Evolutionary conservation across 306 rosid species (phyloP), one percentile per base, ranked within the genome.

Genomic region (Rosa chinensis): DNA sequence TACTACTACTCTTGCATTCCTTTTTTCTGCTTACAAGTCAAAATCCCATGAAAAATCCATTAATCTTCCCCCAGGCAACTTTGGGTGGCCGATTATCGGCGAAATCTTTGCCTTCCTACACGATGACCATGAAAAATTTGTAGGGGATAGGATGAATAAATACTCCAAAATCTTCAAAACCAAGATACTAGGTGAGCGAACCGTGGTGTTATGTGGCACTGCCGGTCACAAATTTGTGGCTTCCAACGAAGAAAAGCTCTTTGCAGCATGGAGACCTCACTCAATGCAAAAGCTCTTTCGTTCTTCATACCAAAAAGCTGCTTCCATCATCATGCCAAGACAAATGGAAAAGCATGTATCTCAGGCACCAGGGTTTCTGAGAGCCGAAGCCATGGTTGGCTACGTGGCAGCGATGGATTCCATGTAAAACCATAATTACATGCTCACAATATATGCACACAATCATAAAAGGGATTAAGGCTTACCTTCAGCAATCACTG

Each of bases 131-230:
- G 10, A 53, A 5, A 53, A 53, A 1, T 53, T 53, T 18, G 59
- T 53, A 5, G 59, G 64, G 4, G 68, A 63, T 0, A 63, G 68
- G 28, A 63, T 63, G 68, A 63, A 63, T 3, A 28, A 63, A 63
- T 32, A 63, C 42, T 63, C 68, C 25, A 63, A 63, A 25, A 63
- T 63, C 8, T 63, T 63, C 39, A 63, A 63, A 63, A 63, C 68
- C 14, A 63, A 63, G 1, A 28, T 63, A 25, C 68, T 63, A 12
- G 68, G 68, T 5, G 68, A 63, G 68, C 68, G 39, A 32, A 63
- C 68, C 20, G 68, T 63, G 10, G 68, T 63, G 40, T 28, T 63
- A 63, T 63, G 68, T 12, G 68, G 68, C 20, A 63, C 68, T 10
- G 42, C 68, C 42, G 68, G 68, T 14, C 68, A 63, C 43, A 63